A percentile compares a stretch with the other conserved stretches of the same genome.
These are phyloP conservation scores for Pleurotus tuoliensis DNA, from an alignment of 768 basidiomycete species.

Conservation along the genomic window DNA sequence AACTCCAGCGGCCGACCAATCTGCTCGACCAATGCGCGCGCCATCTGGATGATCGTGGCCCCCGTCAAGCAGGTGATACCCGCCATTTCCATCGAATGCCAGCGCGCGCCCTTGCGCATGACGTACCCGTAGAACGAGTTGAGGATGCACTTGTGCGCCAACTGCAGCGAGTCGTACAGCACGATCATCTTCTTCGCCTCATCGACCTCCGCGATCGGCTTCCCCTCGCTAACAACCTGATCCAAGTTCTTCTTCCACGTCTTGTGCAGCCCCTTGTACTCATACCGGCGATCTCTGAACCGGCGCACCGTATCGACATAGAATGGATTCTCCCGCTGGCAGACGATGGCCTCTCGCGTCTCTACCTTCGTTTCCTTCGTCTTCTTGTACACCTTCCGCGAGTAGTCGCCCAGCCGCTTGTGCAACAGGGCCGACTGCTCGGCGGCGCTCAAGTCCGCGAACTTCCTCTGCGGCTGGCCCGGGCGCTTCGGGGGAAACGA, in stretches of 20 bases:
- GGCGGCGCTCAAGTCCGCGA: slow-evolving; percentile 72
- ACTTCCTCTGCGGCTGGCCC: slow-evolving; percentile 71
- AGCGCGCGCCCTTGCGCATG: slow-evolving; percentile 98
- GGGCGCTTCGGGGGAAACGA: slow-evolving; percentile 79
- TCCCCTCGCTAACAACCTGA: slow-evolving; percentile 57
- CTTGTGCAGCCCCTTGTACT: slow-evolving; percentile 97
- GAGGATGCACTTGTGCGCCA: slow-evolving; percentile 98
- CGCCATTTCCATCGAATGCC: slow-evolving; percentile 99
- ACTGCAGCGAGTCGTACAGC: slow-evolving; percentile 94
- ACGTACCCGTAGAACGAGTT: slow-evolving; percentile 99
- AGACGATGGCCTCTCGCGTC: slow-evolving; percentile 90
- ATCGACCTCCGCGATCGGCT: slow-evolving; percentile 80
- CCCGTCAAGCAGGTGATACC: slow-evolving; percentile 98
- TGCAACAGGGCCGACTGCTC: slow-evolving; percentile 93
- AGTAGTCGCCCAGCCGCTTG: slow-evolving; percentile 97
- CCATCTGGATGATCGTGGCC: slow-evolving; percentile 98
- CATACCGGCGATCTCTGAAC: slow-evolving; percentile 96
- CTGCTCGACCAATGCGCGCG: slow-evolving; percentile 93
- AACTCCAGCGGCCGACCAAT: slow-evolving; percentile 96
- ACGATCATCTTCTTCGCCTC: slow-evolving; percentile 99
- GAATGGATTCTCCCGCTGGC: slow-evolving; percentile 97
- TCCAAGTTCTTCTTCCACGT: slow-evolving; percentile 99
- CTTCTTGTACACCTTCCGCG: slow-evolving; percentile 97
- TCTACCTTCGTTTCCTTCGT: slow-evolving; percentile 97
- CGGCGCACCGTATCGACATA: slow-evolving; percentile 97